A percentile compares a stretch with the other conserved stretches of the same genome.
Conservation (phyloP, 257 asterid genomes). For the Solanum chiquidenum region DNA sequence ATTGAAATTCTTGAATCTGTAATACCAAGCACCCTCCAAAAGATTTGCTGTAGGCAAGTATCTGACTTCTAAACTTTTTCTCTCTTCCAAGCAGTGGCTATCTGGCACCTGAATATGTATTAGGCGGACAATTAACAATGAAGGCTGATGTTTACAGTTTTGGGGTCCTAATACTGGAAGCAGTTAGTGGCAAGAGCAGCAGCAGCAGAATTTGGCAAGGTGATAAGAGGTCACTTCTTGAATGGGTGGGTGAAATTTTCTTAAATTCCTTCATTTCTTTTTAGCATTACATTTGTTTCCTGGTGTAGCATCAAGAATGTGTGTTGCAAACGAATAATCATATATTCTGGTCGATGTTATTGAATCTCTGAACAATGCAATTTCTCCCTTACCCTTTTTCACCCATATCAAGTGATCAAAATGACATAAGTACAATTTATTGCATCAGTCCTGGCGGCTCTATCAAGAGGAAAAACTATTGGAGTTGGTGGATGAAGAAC, state of each 20-base stretch:
- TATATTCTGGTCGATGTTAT: neutral
- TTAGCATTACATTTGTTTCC: neutral
- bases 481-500: constrained; percentile 67
- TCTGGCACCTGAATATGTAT: constrained; percentile 92
- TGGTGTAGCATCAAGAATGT: neutral
- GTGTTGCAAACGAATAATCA: neutral
- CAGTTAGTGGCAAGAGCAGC: constrained; percentile 69
- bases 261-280: neutral
- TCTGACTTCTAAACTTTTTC: constrained; percentile 1
- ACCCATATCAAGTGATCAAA: neutral
- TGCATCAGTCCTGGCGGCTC: constrained; percentile 68
- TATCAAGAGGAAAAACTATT: constrained; percentile 47
- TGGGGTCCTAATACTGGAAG: constrained; percentile 75
- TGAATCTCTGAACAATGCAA: neutral
- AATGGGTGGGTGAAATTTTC: constrained; percentile 56
- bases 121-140: constrained; percentile 85
- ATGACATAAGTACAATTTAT: neutral
- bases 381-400: neutral
- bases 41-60: neutral
- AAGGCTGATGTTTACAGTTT: constrained; percentile 90
- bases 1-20: neutral
- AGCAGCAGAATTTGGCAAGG: constrained; percentile 43
- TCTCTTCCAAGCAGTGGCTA: constrained; percentile 65
- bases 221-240: constrained; percentile 48
- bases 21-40: neutral